Evolutionary conservation across 2,329 filamentous ascomycete species (phyloP), one percentile per base, ranked within the genome.

Genomic region (Ceratocystis diversiconidia): DNA sequence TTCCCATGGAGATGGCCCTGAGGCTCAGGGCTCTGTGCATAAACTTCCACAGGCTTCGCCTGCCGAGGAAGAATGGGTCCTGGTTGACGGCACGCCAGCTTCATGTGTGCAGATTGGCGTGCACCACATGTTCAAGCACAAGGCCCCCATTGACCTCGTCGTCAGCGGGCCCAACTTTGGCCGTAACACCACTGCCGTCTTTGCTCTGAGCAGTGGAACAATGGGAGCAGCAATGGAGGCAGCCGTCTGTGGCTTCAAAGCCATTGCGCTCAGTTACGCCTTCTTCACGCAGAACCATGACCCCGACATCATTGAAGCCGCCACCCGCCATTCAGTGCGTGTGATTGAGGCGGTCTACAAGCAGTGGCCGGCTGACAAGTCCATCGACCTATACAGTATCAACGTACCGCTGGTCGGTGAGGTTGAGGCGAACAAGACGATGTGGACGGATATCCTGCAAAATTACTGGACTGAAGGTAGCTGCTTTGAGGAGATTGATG

Each of bases 261-360:
- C 90, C 12, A 88, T 99, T 69, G 94, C 94, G 0, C 76, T 99
- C 50, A 90, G 85, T 61, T 99, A 90, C 74, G 94, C 92, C 25
- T 97, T 96, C 76, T 94, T 92, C 76, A 85, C 85, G 66, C 82
- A 86, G 67, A 89, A 90, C 73, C 92, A 96, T 74, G 89, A 96
- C 71, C 86, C 89, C 1, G 80, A 81, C 28, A 85, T 96, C 70
- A 92, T 97, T 67, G 82, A 84, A 41, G 89, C 84, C 61, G 91
- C 90, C 2, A 89, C 86, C 46, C 78, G 82, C 57, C 85, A 92
- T 70, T 85, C 86, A 28, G 86, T 94, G 28, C 82, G 81, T 69
- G 80, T 97, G 28, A 86, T 96, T 69, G 88, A 96, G 74, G 83
- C 90, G 68, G 79, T 99, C 5, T 85, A 82, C 70, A 79, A 81